Evolutionary conservation across 1,139 yeast genomes (phyloP), one percentile per base, ranked within the genome.

Genomic region (Yamadazyma triangularis): DNA sequence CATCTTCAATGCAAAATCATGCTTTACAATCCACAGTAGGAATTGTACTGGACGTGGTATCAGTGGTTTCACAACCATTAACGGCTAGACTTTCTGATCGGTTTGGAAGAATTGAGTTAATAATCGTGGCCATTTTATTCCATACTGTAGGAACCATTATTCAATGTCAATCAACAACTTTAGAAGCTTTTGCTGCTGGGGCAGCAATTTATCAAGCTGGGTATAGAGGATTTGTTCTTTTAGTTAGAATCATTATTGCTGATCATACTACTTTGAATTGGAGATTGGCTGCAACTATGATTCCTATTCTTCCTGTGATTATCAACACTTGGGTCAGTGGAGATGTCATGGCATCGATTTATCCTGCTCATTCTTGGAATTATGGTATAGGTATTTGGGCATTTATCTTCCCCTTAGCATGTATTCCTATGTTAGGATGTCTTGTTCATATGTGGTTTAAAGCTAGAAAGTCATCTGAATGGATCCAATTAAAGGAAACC

Each of bases 381-480:
- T 82, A 80, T 77, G 79, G 80, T 45, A 77, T 81, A 44, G 89
- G 82, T 25, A 80, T 82, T 73, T 83, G 85, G 85, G 88, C 88
- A 1, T 78, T 80, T 48, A 79, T 83, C 38, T 70, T 79, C 60
- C 89, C 91, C 16, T 61, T 80, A 20, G 51, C 74, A 4, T 64
- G 79, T 44, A 35, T 82, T 14, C 91, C 91, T 15, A 56, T 83
- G 34, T 44, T 78, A 18, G 38, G 40, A 8, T 70, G 80, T 44
- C 60, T 78, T 45, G 23, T 65, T 8, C 82, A 79, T 51, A 78
- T 80, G 82, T 51, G 66, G 38, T 52, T 52, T 30, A 49, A 59
- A 33, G 89, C 86, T n/a, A 48, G 66, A 25, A 65, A 59, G 32
- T 65, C 70, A 11, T 67, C 65, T 6, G 80, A 73, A 35, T 58